These are phyloP conservation scores for Trichosporon sp. DNA, from an alignment of 1,284 basidiomycete species.

Conservation along the genomic window DNA sequence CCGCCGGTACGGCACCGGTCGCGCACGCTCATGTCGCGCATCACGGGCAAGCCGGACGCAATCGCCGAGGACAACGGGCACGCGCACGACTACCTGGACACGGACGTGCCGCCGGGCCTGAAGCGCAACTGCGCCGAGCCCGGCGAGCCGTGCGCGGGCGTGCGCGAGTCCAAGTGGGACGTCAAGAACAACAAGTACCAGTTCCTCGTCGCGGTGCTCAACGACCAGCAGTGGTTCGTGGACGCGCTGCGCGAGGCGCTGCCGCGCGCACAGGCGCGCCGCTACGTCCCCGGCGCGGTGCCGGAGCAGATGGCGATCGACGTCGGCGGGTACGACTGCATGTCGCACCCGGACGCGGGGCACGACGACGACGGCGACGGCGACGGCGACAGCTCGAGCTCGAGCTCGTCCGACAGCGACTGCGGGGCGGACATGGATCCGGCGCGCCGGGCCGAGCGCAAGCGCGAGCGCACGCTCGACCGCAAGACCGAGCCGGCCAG, in stretches of 20 bases:
- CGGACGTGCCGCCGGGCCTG: conserved; percentile 3
- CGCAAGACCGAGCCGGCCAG: conserved; percentile 4
- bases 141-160: neutral
- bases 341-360: conserved; percentile 17
- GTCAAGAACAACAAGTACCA: conserved; percentile 19
- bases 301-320: conserved; percentile 34
- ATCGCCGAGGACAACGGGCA: neutral
- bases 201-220: conserved; percentile 44
- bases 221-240: conserved; percentile 41
- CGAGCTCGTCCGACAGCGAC: conserved; percentile 7
- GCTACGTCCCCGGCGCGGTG: conserved; percentile 26
- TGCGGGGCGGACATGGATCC: conserved; percentile 13
- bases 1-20: neutral
- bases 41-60: neutral
- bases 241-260: conserved; percentile 30
- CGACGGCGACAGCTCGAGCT: neutral
- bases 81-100: conserved; percentile 10
- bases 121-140: neutral
- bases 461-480: neutral
- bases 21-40: neutral
- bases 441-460: neutral
- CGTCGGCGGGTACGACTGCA: conserved; percentile 37
- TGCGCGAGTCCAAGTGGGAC: neutral
- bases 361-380: conserved; percentile 38
- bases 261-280: conserved; percentile 20